phyloP scores from a whole-genome alignment of 257 asterid genomes.

The Scutellaria minor region DNA sequence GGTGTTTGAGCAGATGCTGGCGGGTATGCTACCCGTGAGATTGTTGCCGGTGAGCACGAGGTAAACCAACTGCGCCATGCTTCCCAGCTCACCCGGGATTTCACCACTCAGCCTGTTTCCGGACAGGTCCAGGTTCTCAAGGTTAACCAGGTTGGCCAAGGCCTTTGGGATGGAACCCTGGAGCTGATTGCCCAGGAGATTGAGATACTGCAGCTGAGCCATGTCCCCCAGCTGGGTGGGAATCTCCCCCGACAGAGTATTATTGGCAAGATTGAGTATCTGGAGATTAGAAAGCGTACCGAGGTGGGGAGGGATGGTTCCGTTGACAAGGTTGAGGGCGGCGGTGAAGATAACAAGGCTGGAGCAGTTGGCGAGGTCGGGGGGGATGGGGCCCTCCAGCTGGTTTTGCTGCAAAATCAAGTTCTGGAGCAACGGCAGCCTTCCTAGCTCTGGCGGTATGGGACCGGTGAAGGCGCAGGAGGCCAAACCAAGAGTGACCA shows the following conservation, averaged over 20 bases:
- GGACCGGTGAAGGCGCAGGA: constrained; percentile 66
- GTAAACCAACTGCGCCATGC: constrained; percentile 49
- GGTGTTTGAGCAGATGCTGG: constrained; percentile 57
- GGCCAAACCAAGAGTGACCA: constrained; percentile 68
- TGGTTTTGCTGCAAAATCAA: constrained; percentile 67
- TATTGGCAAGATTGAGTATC: constrained; percentile 67
- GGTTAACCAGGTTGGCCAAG: constrained; percentile 48
- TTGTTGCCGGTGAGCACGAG: constrained; percentile 72
- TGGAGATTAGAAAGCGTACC: constrained; percentile 52
- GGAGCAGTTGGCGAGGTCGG: constrained; percentile 63
- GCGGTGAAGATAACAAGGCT: constrained; percentile 63
- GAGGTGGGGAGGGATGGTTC: constrained; percentile 67
- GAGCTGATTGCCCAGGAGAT: constrained; percentile 76
- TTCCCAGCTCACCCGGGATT: constrained; percentile 68
- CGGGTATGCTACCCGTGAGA: constrained; percentile 69
- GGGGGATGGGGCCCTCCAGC: constrained; percentile 67
- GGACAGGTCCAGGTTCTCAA: constrained; percentile 70
- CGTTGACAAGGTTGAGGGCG: constrained; percentile 64
- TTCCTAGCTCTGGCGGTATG: constrained; percentile 70
- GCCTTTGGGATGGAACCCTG: constrained; percentile 67
- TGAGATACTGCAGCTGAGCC: constrained; percentile 56
- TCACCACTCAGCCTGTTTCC: constrained; percentile 67
- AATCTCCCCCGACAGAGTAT: constrained; percentile 68
- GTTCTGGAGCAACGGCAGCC: constrained; percentile 44
- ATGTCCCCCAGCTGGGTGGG: constrained; percentile 57